Base-by-base conservation (phyloP, 2,329 filamentous ascomycete species). In the Metarhizium humberi region DNA sequence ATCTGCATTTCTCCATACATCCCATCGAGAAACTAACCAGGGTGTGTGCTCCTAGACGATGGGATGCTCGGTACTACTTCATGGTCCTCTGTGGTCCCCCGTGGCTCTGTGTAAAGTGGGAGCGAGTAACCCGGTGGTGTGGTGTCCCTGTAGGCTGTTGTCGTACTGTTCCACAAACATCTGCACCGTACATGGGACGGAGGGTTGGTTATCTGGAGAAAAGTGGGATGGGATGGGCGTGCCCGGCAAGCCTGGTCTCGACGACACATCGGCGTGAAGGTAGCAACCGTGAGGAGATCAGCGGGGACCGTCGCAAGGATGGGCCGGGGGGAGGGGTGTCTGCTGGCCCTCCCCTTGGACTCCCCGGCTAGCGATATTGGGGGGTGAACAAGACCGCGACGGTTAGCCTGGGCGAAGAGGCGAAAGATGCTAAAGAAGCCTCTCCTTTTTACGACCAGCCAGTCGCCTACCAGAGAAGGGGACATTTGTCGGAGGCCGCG, bases 71-170 rank as follows among this genome's bases (percentile, higher is more conserved):
- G 47, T 43, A 34, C 50, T 29, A 49, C 48, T 43, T 55, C 52
- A 40, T 16, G 38, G 38, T 16, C 38, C 13, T 40, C 38, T 5
- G 13, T 16, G 29, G 45, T 50, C 6, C 7, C 32, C 32, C 32
- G 32, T 25, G 25, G 25, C 25, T 16, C 40, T 43, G 40, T 43
- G 40, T 43, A 43, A 43, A 50, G 29, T 16, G 48, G 16, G 48
- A 48, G 49, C 25, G 30, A 48, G 49, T 49, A 48, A 59, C 52
- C 57, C 55, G 56, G 40, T 59, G 55, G 57, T 60, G 59, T 59
- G 59, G 55, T 59, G 58, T 56, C 51, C 42, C 49, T 47, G 54
- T 55, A 54, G 47, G 32, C 45, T 55, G 56, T 51, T 11, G 51
- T 40, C 25, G 51, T 53, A 30, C 49, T 48, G 48, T 55, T 25